phyloP scores from a whole-genome alignment of 352 stramenopile species.

The Globisporangium orthogonon region DNA sequence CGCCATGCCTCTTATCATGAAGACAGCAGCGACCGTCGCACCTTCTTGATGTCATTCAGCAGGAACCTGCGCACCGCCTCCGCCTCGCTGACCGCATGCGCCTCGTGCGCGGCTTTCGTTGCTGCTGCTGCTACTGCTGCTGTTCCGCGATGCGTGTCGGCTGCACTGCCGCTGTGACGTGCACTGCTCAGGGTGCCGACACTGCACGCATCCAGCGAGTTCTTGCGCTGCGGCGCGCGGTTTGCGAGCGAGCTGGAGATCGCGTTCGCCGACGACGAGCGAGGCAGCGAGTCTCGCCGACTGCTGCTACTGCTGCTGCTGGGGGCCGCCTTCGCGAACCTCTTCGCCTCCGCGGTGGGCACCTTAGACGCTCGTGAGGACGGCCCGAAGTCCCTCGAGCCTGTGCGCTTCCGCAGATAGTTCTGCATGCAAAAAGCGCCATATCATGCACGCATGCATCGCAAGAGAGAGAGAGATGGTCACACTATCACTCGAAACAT shows the following conservation, averaged over 20 bases:
- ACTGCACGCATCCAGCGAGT: conserved; percentile 19
- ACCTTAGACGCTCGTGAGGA: conserved; percentile 2
- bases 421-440: neutral
- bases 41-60: conserved; percentile 60
- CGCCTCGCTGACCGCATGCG: conserved; percentile 51
- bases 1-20: too few species aligned
- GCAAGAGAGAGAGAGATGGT: too few species aligned
- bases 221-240: conserved; percentile 15
- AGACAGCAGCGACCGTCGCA: too few species aligned
- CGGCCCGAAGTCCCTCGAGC: conserved; percentile 31
- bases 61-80: conserved; percentile 60
- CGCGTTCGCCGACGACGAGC: conserved; percentile 15
- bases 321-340: neutral
- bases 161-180: too few species aligned
- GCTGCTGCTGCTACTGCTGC: conserved; percentile 9
- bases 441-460: too few species aligned
- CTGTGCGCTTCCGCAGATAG: conserved; percentile 18
- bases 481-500: too few species aligned
- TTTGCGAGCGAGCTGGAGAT: conserved; percentile 19
- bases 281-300: conserved; percentile 18
- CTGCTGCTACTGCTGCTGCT: neutral
- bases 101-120: too few species aligned
- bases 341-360: conserved; percentile 32
- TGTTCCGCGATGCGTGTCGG: conserved; percentile 5
- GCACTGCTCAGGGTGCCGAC: conserved; percentile 14